phyloP scores from a whole-genome alignment of 345 rosid species.

The Hibiscus syriacus region DNA sequence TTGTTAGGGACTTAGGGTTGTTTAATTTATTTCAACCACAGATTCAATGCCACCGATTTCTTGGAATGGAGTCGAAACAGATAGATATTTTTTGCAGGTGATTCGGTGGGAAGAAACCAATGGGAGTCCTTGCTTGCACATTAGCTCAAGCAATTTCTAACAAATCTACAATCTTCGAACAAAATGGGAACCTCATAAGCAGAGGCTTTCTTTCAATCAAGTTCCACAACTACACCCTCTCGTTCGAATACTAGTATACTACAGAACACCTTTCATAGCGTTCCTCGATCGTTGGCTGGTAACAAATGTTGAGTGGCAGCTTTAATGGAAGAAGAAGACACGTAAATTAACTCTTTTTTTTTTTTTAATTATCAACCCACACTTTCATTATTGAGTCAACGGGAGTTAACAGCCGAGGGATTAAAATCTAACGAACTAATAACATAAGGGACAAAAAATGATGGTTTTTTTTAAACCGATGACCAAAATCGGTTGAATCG shows the following conservation, averaged over 20 bases:
- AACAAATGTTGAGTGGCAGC: no score
- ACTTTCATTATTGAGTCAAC: no score
- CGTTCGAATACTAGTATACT: conserved; percentile 73
- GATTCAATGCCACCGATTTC: conserved; percentile 62
- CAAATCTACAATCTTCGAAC: conserved; percentile 60
- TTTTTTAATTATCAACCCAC: no score
- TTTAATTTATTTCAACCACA: conserved; percentile 17
- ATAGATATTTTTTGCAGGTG: conserved; percentile 79
- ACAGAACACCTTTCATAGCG: conserved; percentile 70
- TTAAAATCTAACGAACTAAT: no score
- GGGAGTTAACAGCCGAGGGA: no score
- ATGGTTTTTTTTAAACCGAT: no score
- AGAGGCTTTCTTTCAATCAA: conserved; percentile 79
- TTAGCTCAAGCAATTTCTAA: conserved; percentile 52
- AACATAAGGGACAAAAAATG: no score
- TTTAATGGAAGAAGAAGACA: no score
- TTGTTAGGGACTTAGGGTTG: neutral
- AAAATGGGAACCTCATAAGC: conserved; percentile 63
- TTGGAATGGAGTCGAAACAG: conserved; percentile 65
- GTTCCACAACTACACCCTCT: conserved; percentile 58
- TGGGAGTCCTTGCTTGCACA: conserved; percentile 92
- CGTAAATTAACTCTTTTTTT: no score
- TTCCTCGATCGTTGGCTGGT: conserved; percentile 39
- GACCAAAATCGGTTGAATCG: no score
- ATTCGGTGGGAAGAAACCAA: conserved; percentile 83